These are phyloP conservation scores for Boletus fagicola DNA, from an alignment of 768 basidiomycete genomes.

Conservation along the genomic window DNA sequence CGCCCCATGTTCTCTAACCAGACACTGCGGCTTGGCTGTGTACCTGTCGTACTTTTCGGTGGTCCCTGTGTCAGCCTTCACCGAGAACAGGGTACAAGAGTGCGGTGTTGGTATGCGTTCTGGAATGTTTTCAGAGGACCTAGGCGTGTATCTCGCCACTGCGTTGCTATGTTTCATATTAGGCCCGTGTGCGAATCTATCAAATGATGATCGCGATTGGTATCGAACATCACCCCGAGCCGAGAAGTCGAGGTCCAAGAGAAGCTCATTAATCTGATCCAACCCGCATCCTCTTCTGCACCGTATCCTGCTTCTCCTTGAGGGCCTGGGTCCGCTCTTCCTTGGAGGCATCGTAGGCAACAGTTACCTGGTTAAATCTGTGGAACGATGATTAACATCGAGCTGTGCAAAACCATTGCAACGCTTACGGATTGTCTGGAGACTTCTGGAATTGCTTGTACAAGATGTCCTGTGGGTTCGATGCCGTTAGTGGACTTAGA, in stretches of 20 bases:
- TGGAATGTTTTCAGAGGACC: conserved; percentile 13
- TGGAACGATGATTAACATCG: not conserved
- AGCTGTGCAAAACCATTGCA: conserved; percentile 5
- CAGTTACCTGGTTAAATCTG: conserved; percentile 81
- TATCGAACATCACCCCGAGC: not conserved
- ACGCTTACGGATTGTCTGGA: conserved; percentile 85
- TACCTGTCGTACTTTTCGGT: conserved; percentile 5
- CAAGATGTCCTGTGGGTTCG: conserved; percentile 61
- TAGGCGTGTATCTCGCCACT: not conserved
- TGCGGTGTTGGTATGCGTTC: conserved; percentile 14
- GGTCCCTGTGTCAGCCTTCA: conserved; percentile 11
- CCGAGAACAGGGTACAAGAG: not conserved
- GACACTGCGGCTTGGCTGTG: conserved; percentile 22
- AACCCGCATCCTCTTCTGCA: conserved; percentile 64
- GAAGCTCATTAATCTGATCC: conserved; percentile 7
- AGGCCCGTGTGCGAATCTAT: not conserved
- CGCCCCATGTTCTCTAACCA: not conserved
- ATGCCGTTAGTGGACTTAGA: conserved; percentile 2
- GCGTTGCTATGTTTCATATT: conserved; percentile 15
- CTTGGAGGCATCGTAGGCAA: conserved; percentile 83
- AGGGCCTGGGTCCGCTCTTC: conserved; percentile 81
- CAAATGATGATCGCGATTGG: conserved; percentile 8
- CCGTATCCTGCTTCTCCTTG: conserved; percentile 59
- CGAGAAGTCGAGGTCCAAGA: not conserved
- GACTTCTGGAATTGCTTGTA: conserved; percentile 97